These are phyloP conservation scores for Eruca vesicaria DNA, from an alignment of 441 rosid species.

Conservation along the genomic window DNA sequence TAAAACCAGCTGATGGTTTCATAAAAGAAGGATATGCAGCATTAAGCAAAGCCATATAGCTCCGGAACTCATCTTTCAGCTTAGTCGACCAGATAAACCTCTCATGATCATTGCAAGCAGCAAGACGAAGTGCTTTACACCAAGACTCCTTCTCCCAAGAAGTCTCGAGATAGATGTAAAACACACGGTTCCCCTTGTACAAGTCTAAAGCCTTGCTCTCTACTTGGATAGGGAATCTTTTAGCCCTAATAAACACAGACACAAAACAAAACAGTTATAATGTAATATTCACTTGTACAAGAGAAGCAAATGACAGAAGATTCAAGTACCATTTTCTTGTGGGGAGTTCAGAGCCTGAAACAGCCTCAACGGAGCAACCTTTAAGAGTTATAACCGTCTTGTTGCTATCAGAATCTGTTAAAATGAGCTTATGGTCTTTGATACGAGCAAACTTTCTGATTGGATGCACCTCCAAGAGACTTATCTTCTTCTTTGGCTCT, in stretches of 20 bases:
- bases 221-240: constrained; percentile 78
- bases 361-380: constrained; percentile 73
- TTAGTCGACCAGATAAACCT: constrained; percentile 56
- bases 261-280: background rate
- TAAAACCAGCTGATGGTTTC: constrained; percentile 59
- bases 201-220: constrained; percentile 63
- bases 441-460: constrained; percentile 56
- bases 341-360: constrained; percentile 68
- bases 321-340: constrained; percentile 77
- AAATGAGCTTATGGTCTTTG: constrained; percentile 53
- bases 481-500: constrained; percentile 69
- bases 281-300: background rate
- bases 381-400: constrained; percentile 42
- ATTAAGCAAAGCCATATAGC: constrained; percentile 60
- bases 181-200: constrained; percentile 56
- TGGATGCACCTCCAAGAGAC: constrained; percentile 69
- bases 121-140: constrained; percentile 97
- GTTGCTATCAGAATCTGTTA: constrained; percentile 55
- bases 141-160: constrained; percentile 99
- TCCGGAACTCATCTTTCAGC: constrained; percentile 57
- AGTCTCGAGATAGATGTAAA: constrained; percentile 84
- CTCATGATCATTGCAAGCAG: constrained; percentile 63
- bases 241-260: constrained; percentile 58
- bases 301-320: background rate
- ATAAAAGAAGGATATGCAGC: constrained; percentile 73